Conservation (phyloP, 2,329 filamentous ascomycete species). For the Fusarium paranaense region DNA sequence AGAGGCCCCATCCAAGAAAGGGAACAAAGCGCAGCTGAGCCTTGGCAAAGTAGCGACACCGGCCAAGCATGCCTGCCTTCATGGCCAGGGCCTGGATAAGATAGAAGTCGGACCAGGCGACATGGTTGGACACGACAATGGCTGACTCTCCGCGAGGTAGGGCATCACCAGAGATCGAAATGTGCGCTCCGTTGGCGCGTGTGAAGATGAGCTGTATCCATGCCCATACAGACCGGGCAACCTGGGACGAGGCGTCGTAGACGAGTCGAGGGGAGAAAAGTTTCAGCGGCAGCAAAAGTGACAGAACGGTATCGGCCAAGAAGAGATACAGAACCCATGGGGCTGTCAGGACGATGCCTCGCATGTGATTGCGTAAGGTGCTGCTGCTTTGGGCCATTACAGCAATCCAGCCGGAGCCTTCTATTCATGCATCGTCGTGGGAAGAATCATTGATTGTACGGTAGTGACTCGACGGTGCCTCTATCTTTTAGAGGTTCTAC, state of each 20-base stretch:
- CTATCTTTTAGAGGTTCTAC: neutral
- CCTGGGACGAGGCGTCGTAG: slow-evolving; percentile 65
- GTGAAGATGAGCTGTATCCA: slow-evolving; percentile 70
- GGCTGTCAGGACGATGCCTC: slow-evolving; percentile 56
- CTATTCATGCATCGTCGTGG: neutral
- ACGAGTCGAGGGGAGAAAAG: slow-evolving; percentile 60
- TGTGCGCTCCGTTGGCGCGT: slow-evolving; percentile 62
- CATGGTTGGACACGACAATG: slow-evolving; percentile 70
- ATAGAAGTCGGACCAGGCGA: slow-evolving; percentile 73
- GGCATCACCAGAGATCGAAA: slow-evolving; percentile 64
- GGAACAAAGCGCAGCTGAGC: slow-evolving; percentile 68
- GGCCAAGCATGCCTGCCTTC: slow-evolving; percentile 67
- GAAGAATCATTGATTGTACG: neutral
- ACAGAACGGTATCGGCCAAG: slow-evolving; percentile 63
- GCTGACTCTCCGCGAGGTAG: slow-evolving; percentile 67
- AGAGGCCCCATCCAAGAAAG: slow-evolving; percentile 72
- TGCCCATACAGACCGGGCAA: slow-evolving; percentile 66
- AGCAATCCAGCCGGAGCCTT: neutral
- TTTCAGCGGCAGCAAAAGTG: slow-evolving; percentile 60
- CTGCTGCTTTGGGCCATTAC: slow-evolving; percentile 24
- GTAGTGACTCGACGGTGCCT: neutral
- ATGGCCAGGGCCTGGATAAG: slow-evolving; percentile 70
- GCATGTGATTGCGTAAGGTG: slow-evolving; percentile 51
- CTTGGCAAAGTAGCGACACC: slow-evolving; percentile 73
- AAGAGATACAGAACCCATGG: slow-evolving; percentile 67